phyloP scores from a whole-genome alignment of 495 filamentous ascomycete genomes.

The Amorphotheca resinae region DNA sequence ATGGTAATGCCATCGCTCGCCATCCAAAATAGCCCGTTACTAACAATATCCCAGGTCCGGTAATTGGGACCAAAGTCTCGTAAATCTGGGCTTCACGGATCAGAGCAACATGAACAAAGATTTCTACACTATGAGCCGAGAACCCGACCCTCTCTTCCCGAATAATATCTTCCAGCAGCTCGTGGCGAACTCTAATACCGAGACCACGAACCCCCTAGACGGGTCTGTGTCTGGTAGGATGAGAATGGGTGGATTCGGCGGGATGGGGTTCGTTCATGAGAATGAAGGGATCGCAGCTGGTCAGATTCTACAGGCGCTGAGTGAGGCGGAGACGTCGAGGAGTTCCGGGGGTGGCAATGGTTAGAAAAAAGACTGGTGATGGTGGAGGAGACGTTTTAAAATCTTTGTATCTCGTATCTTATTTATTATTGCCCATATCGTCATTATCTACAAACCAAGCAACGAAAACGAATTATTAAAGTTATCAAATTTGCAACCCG shows the following conservation, averaged over 20 bases:
- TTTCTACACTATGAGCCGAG: constrained; percentile 41
- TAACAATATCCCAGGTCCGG: constrained; percentile 13
- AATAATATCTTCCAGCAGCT: constrained; percentile 21
- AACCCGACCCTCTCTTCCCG: constrained; percentile 30
- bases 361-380: too few species aligned
- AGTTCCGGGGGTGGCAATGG: constrained; percentile 1
- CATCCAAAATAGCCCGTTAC: constrained; percentile 1
- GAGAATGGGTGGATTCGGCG: constrained; percentile 1
- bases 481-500: too few species aligned
- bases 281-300: constrained; percentile 20
- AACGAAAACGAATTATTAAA: too few species aligned
- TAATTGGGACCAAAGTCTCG: constrained; percentile 39
- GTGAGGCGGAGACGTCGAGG: constrained; percentile 10
- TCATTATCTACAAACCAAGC: too few species aligned
- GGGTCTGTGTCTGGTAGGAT: constrained; percentile 8
- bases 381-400: too few species aligned
- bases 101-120: constrained; percentile 28
- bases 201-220: constrained; percentile 13
- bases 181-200: constrained; percentile 16
- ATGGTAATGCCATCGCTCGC: constrained; percentile 28
- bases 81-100: constrained; percentile 48
- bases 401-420: too few species aligned
- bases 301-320: constrained; percentile 19
- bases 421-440: too few species aligned
- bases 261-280: constrained; percentile 11